These are phyloP conservation scores for Suillus subluteus DNA, from an alignment of 768 basidiomycete species.

Conservation along the genomic window DNA sequence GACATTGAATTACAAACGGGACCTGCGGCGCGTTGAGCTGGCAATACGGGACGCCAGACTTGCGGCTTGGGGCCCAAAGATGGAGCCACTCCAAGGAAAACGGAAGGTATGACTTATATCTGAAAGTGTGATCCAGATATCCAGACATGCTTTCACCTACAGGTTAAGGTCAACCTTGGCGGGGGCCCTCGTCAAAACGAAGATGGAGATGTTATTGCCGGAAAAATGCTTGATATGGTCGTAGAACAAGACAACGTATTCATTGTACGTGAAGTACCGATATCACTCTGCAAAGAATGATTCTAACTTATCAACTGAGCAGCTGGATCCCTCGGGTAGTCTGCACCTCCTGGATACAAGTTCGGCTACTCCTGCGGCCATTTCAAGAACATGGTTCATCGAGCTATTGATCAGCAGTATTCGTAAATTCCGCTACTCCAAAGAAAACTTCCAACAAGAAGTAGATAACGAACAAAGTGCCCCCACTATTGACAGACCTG, in stretches of 20 bases:
- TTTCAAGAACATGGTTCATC: constrained; percentile 74
- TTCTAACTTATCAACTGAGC: constrained; percentile 4
- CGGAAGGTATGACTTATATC: constrained; percentile 58
- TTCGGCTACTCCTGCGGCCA: constrained; percentile 58
- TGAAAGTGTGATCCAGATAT: constrained; percentile 1
- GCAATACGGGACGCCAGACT: constrained; percentile 64
- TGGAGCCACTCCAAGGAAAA: constrained; percentile 61
- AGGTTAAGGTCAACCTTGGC: constrained; percentile 78
- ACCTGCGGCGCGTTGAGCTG: constrained; percentile 67
- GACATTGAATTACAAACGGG: constrained; percentile 72
- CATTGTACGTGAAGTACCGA: constrained; percentile 49
- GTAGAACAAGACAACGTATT: constrained; percentile 79
- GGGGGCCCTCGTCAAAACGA: constrained; percentile 54
- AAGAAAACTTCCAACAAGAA: constrained; percentile 23
- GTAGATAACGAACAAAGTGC: constrained; percentile 28
- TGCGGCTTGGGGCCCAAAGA: constrained; percentile 83
- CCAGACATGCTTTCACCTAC: constrained; percentile 12
- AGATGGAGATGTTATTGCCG: constrained; percentile 53
- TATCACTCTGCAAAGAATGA: too few species aligned
- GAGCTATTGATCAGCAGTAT: constrained; percentile 38
- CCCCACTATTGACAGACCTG: constrained; percentile 46
- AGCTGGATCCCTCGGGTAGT: constrained; percentile 67
- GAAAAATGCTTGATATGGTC: constrained; percentile 74
- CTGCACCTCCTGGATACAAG: constrained; percentile 61
- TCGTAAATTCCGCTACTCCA: constrained; percentile 19